Base-by-base conservation (phyloP, 2,329 filamentous ascomycete genomes). In the Trichoderma lentiforme region DNA sequence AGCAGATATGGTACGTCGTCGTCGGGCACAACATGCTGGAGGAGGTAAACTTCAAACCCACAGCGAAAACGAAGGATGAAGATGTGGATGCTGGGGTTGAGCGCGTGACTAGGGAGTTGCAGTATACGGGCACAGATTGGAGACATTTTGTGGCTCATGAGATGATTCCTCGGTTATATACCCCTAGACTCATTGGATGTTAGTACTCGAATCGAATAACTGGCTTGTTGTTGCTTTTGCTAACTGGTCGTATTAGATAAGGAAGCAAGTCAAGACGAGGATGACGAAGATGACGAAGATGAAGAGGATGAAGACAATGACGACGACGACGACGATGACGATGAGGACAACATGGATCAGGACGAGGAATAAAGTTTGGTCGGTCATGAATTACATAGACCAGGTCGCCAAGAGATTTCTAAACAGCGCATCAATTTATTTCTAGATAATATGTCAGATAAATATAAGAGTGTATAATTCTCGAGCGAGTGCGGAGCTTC, bases 71-170 rank as follows among this genome's bases (percentile, higher is more conserved):
- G 4, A 30, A 9, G 9, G 39, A 64, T 3, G 21, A 15, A 14
- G 24, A 26, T 2, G 4, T 21, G 1, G 11, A 21, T 28, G 8
- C 4, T 9, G 12, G 18, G 11, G 5, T 28, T 14, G 57, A 32
- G 2, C 53, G 26, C 6, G 30, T 15, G 15, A 26, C 8, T 1
- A 4, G 18, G 5, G 11, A 14, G 0, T 73, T 75, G 14, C 69
- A 78, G 24, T 82, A 82, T 64, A 78, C 76, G 1, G 82, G 83
- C 1, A 72, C 77, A 1, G 81, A 83, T 58, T 82, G 81, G 77
- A 79, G 74, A 66, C 77, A 80, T 30, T 83, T 80, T 70, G 74
- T 82, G 2, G 8, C 30, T 6, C 77, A 75, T 9, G 78, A 81
- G 14, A 73, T 80, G 57, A 76, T 75, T 8, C 71, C 76, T n/a